Conservation (phyloP, 148 eudicot species). For the Simmondsia chinensis region DNA sequence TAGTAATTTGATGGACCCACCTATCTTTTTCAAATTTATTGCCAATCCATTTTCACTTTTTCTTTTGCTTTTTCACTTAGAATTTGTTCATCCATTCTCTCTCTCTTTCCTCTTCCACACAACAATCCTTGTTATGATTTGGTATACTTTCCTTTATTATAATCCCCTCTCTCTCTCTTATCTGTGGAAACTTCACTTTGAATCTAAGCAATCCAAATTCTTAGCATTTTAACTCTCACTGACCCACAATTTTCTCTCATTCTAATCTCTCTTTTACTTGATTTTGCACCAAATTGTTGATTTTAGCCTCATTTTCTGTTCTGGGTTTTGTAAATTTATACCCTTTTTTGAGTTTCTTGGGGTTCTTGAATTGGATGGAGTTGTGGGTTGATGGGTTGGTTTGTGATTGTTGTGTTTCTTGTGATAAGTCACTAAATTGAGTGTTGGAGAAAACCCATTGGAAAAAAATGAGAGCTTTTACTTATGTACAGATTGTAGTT, state of each 20-base stretch:
- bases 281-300: slow-evolving; percentile 8
- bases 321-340: background rate
- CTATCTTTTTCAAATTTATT: no score
- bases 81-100: no score
- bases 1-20: no score
- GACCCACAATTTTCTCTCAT: background rate
- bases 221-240: background rate
- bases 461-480: slow-evolving; percentile 30
- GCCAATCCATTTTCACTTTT: no score
- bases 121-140: no score
- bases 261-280: slow-evolving; percentile 15
- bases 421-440: background rate
- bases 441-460: background rate
- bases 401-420: slow-evolving; percentile 10
- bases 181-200: slow-evolving; percentile 41
- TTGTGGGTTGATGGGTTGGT: no score
- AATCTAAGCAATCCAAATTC: slow-evolving; percentile 51
- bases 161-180: slow-evolving; percentile 8
- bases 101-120: no score
- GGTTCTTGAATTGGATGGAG: no score
- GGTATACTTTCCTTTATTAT: no score
- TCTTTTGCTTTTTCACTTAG: no score
- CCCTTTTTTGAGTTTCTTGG: slow-evolving; percentile 8
- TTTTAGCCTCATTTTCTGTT: background rate
- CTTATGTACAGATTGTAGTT: slow-evolving; percentile 31